Conservation (phyloP, 176 grass and related monocot genomes). For the Secale cereale region DNA sequence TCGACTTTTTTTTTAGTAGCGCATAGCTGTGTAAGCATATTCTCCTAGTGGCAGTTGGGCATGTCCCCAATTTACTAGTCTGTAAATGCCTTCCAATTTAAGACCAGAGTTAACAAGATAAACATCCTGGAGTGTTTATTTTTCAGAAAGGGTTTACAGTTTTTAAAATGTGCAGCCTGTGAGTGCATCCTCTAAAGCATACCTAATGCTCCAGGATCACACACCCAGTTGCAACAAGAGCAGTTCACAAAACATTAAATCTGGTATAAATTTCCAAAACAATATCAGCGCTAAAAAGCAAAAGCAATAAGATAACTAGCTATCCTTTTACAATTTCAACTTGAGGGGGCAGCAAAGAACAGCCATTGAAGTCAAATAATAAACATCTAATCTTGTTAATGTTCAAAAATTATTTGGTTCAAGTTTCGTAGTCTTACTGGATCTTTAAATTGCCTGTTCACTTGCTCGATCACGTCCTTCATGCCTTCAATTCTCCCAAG, state of each 20-base stretch:
- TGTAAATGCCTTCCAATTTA: not conserved
- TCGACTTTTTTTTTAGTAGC: not conserved
- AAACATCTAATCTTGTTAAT: not conserved
- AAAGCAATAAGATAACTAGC: not conserved
- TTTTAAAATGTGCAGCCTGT: not conserved
- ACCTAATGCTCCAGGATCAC: not conserved
- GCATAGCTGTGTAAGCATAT: not conserved
- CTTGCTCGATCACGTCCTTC: slow-evolving; percentile 97
- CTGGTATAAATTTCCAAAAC: not conserved
- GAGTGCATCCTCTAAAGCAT: not conserved
- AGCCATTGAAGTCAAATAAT: not conserved
- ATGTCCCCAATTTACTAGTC: not conserved
- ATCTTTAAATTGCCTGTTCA: slow-evolving; percentile 99
- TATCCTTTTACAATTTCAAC: not conserved
- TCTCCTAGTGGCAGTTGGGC: not conserved
- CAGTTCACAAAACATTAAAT: not conserved
- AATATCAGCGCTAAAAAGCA: not conserved
- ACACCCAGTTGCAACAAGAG: not conserved
- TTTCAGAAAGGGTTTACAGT: not conserved
- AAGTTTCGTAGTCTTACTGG: slow-evolving; percentile 58
- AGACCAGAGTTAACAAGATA: not conserved
- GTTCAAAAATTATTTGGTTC: not conserved
- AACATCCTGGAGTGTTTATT: not conserved
- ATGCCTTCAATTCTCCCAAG: slow-evolving; percentile 95
- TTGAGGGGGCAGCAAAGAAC: not conserved